Conservation (phyloP, 371 early-diverging fungal species). For the Entomophthora muscae region DNA sequence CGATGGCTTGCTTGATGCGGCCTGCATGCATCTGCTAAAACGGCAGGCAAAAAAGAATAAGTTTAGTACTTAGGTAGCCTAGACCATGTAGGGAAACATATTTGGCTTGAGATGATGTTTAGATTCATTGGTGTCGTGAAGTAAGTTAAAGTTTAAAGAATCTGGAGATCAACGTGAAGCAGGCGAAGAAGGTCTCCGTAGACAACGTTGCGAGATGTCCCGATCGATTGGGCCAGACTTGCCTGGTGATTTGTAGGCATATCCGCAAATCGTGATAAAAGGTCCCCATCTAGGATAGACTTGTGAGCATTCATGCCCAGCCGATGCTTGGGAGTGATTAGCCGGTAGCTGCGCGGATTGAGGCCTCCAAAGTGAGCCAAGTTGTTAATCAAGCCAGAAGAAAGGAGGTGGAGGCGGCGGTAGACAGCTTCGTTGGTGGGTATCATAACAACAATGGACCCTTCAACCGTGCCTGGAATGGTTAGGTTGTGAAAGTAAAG, state of each 20-base stretch:
- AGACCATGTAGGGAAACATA: no score
- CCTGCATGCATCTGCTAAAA: no score
- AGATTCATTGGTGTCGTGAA: no score
- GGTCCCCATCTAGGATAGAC: constrained; percentile 69
- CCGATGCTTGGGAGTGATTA: constrained; percentile 35
- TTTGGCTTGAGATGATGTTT: no score
- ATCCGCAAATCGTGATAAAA: constrained; percentile 52
- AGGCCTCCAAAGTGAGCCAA: constrained; percentile 73
- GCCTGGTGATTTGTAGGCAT: constrained; percentile 49
- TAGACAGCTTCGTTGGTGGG: constrained; percentile 80
- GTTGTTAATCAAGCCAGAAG: constrained; percentile 58
- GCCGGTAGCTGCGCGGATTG: constrained; percentile 77
- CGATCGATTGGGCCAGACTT: constrained; percentile 76
- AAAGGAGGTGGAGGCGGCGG: constrained; percentile 61
- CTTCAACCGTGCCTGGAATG: constrained; percentile 22
- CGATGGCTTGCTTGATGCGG: no score
- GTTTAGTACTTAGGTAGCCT: no score
- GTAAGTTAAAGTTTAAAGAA: no score
- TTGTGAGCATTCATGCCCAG: constrained; percentile 42
- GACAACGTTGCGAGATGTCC: constrained; percentile 13
- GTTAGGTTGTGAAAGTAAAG: neutral
- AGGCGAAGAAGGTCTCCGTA: neutral
- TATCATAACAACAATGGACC: constrained; percentile 45
- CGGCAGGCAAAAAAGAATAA: no score
- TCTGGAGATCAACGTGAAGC: neutral